Evolutionary conservation across 1,139 yeast genomes (phyloP), one percentile per base, ranked within the genome.

Genomic region (Kodamaea anthophila): DNA sequence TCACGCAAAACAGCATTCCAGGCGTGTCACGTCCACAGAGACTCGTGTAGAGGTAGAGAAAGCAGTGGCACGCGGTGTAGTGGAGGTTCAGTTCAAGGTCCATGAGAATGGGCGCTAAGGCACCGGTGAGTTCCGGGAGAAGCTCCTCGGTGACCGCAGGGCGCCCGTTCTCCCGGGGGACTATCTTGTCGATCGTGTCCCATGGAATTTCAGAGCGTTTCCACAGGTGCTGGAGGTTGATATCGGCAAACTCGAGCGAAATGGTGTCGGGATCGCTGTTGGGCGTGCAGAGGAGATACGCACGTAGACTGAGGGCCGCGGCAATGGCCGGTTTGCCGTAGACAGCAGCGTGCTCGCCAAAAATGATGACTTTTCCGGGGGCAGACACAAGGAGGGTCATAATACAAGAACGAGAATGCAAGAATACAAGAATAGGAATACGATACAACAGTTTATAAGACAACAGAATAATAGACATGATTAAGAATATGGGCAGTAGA

Each of bases 341-440:
- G 2, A 91, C 99, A 3, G 94, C 97, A 2, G 97, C 85, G 51
- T 91, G 99, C 51, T 91, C 98, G 14, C 99, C 99, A 51, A 87
- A 93, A 26, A 93, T 70, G 44, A 91, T 93, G 24, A 87, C 95
- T 51, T 93, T 91, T 5, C 97, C 99, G 0, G 99, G 98, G 2
- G 99, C 94, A 37, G 96, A 84, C 3, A 86, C 85, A 34, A 76
- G 60, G 53, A 87, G 85, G 3, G 88, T 19, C 13, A n/a, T n/a
- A n/a, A n/a, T n/a, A n/a, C n/a, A n/a, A n/a, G n/a, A n/a, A n/a
- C n/a, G n/a, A n/a, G n/a, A n/a, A n/a, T n/a, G n/a, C n/a, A n/a
- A n/a, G n/a, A n/a, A n/a, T n/a, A n/a, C n/a, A n/a, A n/a, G n/a
- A n/a, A n/a, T n/a, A n/a, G n/a, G n/a, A n/a, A n/a, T n/a, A n/a